phyloP scores from a whole-genome alignment of 2,329 filamentous ascomycete genomes.

The Ascochyta pisi region DNA sequence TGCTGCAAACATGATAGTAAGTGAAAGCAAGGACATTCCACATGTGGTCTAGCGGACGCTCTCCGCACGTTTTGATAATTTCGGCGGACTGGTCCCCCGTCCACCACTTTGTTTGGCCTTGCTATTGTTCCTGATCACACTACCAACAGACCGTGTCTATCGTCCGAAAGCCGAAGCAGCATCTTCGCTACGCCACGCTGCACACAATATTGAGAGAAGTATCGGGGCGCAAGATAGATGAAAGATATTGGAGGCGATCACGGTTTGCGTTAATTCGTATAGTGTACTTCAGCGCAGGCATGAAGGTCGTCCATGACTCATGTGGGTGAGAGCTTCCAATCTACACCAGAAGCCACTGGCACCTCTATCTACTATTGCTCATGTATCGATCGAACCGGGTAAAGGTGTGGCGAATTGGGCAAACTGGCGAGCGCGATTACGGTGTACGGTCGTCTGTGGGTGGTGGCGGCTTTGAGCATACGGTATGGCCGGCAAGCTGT shows the following conservation, averaged over 20 bases:
- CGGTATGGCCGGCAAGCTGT: conserved; percentile 5
- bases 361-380: not conserved
- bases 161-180: not conserved
- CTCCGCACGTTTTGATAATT: conserved; percentile 1
- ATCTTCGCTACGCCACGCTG: not conserved
- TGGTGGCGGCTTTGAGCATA: conserved; percentile 1
- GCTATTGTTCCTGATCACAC: conserved; percentile 41
- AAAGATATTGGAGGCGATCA: not conserved
- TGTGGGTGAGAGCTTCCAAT: not conserved
- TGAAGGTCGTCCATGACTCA: not conserved
- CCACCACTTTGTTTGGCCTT: conserved; percentile 38
- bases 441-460: not conserved
- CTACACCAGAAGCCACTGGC: not conserved
- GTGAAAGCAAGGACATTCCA: conserved; percentile 24
- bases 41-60: conserved; percentile 25
- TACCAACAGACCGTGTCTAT: not conserved
- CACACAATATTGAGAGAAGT: not conserved
- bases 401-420: conserved; percentile 1
- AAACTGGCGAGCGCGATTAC: not conserved
- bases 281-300: not conserved
- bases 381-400: conserved; percentile 2
- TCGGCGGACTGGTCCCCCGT: conserved; percentile 16
- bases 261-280: conserved; percentile 11
- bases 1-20: conserved; percentile 5
- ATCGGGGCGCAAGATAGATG: not conserved